These are phyloP conservation scores for Baorangia bicolor DNA, from an alignment of 768 basidiomycete genomes.

Conservation along the genomic window DNA sequence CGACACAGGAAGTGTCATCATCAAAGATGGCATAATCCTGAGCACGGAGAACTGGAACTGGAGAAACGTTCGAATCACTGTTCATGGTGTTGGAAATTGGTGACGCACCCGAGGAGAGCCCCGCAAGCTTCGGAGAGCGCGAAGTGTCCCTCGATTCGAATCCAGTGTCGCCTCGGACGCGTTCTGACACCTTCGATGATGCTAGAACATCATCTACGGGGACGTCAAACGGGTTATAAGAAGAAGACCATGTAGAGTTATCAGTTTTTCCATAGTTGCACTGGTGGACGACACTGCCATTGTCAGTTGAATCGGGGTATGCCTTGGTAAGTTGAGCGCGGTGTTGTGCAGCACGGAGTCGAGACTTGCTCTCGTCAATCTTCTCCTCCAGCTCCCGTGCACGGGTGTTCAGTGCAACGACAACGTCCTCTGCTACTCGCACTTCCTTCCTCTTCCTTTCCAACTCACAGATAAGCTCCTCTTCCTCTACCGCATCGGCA, in stretches of 20 bases:
- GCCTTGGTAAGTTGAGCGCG: slow-evolving; percentile 47
- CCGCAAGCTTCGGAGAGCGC: slow-evolving; percentile 29
- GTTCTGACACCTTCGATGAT: slow-evolving; percentile 16
- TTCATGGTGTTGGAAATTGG: slow-evolving; percentile 22
- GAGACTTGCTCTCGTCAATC: slow-evolving; percentile 61
- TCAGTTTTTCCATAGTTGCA: slow-evolving; percentile 16
- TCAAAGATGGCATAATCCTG: slow-evolving; percentile 44
- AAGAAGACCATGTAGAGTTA: slow-evolving; percentile 21
- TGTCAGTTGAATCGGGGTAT: slow-evolving; percentile 29
- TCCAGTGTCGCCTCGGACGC: slow-evolving; percentile 4
- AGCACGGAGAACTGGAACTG: slow-evolving; percentile 27
- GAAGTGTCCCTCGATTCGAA: slow-evolving; percentile 14
- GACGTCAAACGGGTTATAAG: slow-evolving; percentile 34
- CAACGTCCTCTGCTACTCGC: slow-evolving; percentile 60
- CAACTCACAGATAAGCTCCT: slow-evolving; percentile 43
- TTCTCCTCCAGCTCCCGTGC: slow-evolving; percentile 74
- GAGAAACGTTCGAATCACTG: slow-evolving; percentile 8
- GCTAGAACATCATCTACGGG: slow-evolving; percentile 18
- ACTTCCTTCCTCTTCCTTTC: slow-evolving; percentile 58
- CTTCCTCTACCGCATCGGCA: slow-evolving; percentile 46
- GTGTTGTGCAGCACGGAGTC: slow-evolving; percentile 56
- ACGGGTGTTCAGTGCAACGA: slow-evolving; percentile 59
- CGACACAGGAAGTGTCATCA: slow-evolving; percentile 37
- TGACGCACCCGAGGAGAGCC: slow-evolving; percentile 32
- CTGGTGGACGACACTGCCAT: slow-evolving; percentile 6